Evolutionary conservation across 2,329 filamentous ascomycete species (phyloP).

Genomic region (Exophiala calicioides): DNA sequence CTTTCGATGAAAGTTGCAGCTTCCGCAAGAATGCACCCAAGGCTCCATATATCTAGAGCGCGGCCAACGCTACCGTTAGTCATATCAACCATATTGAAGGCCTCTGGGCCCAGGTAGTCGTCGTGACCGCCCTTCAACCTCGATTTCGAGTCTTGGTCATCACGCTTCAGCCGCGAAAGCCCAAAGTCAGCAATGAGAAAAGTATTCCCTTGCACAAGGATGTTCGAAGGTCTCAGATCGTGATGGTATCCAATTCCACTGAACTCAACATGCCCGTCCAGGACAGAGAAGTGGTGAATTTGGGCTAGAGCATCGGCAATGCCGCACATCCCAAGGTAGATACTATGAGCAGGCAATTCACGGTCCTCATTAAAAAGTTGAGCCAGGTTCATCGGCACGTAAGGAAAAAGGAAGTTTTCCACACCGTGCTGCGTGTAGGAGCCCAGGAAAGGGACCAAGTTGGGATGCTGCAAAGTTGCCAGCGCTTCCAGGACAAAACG

Average conservation of each 20-base stretch:
- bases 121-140: neutral
- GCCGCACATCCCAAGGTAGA: too few species aligned
- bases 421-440: neutral
- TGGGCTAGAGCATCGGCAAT: neutral
- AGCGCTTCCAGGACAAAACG: too few species aligned
- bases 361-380: neutral
- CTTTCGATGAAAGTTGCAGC: neutral
- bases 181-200: constrained; percentile 6
- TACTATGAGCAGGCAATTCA: too few species aligned
- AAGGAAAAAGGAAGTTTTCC: neutral
- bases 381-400: neutral
- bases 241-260: constrained; percentile 4
- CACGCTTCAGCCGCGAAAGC: neutral
- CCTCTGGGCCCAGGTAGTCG: constrained; percentile 3
- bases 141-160: neutral
- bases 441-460: neutral
- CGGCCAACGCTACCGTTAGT: neutral
- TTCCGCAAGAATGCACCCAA: constrained; percentile 5
- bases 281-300: neutral
- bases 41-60: neutral
- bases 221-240: constrained; percentile 1
- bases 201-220: neutral
- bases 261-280: constrained; percentile 3
- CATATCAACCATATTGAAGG: neutral
- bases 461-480: too few species aligned